Evolutionary conservation across 306 rosid genomes (phyloP), one percentile per base, ranked within the genome.

Genomic region (Myrica gale): DNA sequence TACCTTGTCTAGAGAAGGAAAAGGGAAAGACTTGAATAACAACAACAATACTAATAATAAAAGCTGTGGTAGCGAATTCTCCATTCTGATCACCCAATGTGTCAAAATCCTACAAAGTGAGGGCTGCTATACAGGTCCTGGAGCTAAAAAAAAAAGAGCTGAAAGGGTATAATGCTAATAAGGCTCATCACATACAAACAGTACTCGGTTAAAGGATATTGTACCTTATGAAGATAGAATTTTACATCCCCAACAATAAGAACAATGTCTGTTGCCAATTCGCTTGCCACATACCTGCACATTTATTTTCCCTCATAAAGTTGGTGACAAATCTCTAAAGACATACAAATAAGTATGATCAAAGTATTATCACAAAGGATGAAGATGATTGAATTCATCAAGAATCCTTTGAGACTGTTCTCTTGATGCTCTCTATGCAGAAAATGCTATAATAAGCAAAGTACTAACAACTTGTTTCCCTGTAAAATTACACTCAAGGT

Each of bases 141-240:
- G 58, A 32, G 50, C 46, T 42, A 47, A 23, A 73, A 48, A 63
- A 44, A 47, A 45, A 48, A 52, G 62, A 76, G n/a, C 43, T 54
- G 69, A 39, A 15, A 15, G 16, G 5, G 9, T 41, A 13, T 21
- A 69, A 60, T 19, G 54, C 17, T 47, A 79, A 80, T 57, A 54
- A 78, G 48, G 74, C 46, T 43, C 50, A 44, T 67, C 9, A 51
- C 45, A 73, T 55, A 73, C n/a, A 5, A 53, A 44, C 41, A 26
- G 74, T 72, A 50, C 48, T 10, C 51, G 57, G 76, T 70, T 66
- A 73, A 62, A 50, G 66, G 76, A 75, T 80, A 42, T 66, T 42
- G 45, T 69, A 96, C 99, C 99, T 96, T 92, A 12, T 96, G 99
- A 63, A 95, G 89, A 83, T 83, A 79, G 79, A 95, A 92, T 85